Conservation (phyloP, 2,329 filamentous ascomycete genomes). For the Penicillium italicum region DNA sequence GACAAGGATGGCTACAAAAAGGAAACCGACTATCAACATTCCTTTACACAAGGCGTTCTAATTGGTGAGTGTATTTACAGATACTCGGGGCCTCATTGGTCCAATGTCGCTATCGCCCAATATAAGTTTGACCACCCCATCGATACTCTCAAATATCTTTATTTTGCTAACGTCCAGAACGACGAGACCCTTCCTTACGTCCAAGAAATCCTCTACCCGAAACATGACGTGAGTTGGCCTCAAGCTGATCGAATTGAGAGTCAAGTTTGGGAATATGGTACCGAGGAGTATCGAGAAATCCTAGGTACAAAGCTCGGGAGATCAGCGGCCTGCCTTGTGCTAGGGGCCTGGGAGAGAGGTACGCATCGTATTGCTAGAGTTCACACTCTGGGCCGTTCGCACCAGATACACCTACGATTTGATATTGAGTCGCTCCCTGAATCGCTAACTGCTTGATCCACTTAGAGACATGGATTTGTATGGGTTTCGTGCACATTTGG, state of each 20-base stretch:
- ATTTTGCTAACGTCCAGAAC: background rate
- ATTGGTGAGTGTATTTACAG: background rate
- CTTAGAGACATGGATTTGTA: rapidly evolving
- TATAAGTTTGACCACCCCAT: slow-evolving; percentile 3
- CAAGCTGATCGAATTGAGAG: rapidly evolving
- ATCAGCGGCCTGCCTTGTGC: background rate
- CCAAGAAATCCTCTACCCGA: background rate
- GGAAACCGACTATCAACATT: background rate
- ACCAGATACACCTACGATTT: background rate
- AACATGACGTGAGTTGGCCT: background rate
- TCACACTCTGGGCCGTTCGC: background rate
- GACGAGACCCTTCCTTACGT: background rate
- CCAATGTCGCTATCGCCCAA: background rate
- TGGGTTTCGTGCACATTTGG: too few relatives aligned
- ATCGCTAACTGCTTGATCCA: background rate
- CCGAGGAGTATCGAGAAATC: background rate
- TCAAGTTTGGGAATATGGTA: background rate
- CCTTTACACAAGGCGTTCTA: background rate
- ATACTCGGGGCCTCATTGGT: background rate
- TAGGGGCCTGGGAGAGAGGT: slow-evolving; percentile 1
- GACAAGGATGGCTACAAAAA: background rate
- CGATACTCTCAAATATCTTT: background rate
- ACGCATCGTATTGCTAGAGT: background rate
- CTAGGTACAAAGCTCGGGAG: background rate
- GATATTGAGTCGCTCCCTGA: background rate